Evolutionary conservation across 176 grass and related monocot species (phyloP).

Genomic region (Zoysia pacifica): DNA sequence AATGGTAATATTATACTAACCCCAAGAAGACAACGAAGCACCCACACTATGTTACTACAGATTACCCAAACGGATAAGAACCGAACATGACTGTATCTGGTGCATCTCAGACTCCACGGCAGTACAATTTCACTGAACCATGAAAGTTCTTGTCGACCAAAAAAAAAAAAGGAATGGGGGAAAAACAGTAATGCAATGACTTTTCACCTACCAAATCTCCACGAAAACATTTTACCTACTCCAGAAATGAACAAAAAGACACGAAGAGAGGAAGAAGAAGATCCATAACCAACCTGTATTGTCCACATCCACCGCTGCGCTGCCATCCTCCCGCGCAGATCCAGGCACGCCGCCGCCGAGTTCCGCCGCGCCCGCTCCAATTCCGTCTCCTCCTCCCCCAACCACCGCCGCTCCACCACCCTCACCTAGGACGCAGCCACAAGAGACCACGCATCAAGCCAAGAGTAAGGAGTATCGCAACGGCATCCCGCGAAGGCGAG

Average conservation of each 20-base stretch:
- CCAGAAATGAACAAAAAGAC: constrained; percentile 31
- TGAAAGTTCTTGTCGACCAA: constrained; percentile 10
- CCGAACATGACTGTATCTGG: not conserved
- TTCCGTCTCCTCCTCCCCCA: not conserved
- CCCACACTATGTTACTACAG: not conserved
- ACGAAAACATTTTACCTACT: not conserved
- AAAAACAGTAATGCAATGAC: not conserved
- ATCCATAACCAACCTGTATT: constrained; percentile 31
- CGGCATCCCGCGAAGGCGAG: not conserved
- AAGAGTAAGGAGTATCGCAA: not conserved
- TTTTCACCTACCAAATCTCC: constrained; percentile 17
- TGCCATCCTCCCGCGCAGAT: constrained; percentile 34
- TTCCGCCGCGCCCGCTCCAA: constrained; percentile 21
- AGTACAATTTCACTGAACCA: constrained; percentile 24
- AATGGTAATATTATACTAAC: constrained; percentile 18
- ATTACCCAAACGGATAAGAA: constrained; percentile 15
- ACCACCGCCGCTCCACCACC: not conserved
- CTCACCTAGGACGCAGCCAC: constrained; percentile 16
- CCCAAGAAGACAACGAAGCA: constrained; percentile 29
- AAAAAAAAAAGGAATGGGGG: not conserved
- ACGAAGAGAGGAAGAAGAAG: not conserved
- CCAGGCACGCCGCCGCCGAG: constrained; percentile 19
- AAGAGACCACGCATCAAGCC: constrained; percentile 1
- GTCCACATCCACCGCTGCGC: constrained; percentile 8
- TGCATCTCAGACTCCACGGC: not conserved